Conservation (phyloP, 2,329 filamentous ascomycete genomes). For the Beauveria australis region DNA sequence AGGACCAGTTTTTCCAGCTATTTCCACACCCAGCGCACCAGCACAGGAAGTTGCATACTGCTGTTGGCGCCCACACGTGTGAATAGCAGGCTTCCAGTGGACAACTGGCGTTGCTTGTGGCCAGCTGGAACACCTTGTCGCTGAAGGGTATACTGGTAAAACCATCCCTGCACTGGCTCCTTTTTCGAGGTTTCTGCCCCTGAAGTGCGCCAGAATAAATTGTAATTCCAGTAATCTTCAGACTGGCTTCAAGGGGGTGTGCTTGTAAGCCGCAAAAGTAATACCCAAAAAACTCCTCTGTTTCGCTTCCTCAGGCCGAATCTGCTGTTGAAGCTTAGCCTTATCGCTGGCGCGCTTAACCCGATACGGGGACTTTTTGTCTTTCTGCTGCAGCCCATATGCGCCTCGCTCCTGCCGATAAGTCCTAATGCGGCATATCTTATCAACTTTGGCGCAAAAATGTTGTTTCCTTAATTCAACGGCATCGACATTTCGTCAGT, state of each 20-base stretch:
- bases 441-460: conserved; percentile 3
- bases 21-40: background rate
- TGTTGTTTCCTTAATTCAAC: conserved; percentile 10
- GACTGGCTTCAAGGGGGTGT: background rate
- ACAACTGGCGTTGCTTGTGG: background rate
- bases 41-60: background rate
- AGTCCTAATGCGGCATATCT: conserved; percentile 12
- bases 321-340: conserved; percentile 3
- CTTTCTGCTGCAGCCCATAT: conserved; percentile 6
- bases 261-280: background rate
- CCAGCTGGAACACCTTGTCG: background rate
- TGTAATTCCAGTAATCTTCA: background rate
- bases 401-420: conserved; percentile 6
- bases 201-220: background rate
- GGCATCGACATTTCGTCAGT: conserved; percentile 5
- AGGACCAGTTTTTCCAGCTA: conserved; percentile 1
- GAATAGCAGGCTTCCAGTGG: background rate
- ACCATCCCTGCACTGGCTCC: background rate
- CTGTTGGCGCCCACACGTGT: conserved; percentile 9
- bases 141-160: background rate
- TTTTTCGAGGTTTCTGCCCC: background rate
- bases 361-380: conserved; percentile 4
- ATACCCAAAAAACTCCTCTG: conserved; percentile 1
- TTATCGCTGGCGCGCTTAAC: conserved; percentile 9
- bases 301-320: conserved; percentile 12